phyloP scores from a whole-genome alignment of 1,139 yeast species.

The Suhomyces wounanorum region DNA sequence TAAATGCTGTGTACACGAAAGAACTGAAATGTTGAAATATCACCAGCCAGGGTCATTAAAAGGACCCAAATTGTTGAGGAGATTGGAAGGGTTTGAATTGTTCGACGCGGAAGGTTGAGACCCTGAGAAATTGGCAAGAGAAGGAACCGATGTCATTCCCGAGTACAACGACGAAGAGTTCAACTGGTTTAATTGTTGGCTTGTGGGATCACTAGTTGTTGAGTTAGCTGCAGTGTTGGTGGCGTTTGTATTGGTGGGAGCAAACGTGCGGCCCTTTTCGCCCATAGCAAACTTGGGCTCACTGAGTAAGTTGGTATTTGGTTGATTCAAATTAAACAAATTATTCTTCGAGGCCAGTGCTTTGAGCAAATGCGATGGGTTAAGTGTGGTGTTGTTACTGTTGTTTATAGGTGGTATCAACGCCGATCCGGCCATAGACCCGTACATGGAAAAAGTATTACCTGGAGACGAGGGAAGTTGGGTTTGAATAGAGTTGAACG shows the following conservation, averaged over 20 bases:
- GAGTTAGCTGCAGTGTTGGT: neutral
- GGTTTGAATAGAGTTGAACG: constrained; percentile 41
- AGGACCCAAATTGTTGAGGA: constrained; percentile 12
- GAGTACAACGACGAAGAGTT: constrained; percentile 12
- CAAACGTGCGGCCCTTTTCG: constrained; percentile 1
- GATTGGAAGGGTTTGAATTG: constrained; percentile 2
- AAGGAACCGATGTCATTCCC: constrained; percentile 7
- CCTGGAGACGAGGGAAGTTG: constrained; percentile 26
- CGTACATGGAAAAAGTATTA: constrained; percentile 1
- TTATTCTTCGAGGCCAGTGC: constrained; percentile 11
- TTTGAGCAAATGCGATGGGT: constrained; percentile 16
- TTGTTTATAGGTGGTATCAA: constrained; percentile 14
- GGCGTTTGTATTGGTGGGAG: neutral
- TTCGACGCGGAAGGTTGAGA: neutral
- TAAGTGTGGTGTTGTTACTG: constrained; percentile 11
- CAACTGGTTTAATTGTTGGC: constrained; percentile 11
- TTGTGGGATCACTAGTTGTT: constrained; percentile 7
- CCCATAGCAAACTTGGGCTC: constrained; percentile 6
- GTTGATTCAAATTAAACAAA: constrained; percentile 6
- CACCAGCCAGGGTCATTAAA: constrained; percentile 15
- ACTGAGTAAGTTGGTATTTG: constrained; percentile 4
- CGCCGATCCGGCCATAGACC: constrained; percentile 5
- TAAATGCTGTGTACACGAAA: constrained; percentile 1
- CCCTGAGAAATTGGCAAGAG: neutral
- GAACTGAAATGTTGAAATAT: constrained; percentile 2